These are phyloP conservation scores for Cnidoscolus chayamansa DNA, from an alignment of 441 rosid species.

Conservation along the genomic window DNA sequence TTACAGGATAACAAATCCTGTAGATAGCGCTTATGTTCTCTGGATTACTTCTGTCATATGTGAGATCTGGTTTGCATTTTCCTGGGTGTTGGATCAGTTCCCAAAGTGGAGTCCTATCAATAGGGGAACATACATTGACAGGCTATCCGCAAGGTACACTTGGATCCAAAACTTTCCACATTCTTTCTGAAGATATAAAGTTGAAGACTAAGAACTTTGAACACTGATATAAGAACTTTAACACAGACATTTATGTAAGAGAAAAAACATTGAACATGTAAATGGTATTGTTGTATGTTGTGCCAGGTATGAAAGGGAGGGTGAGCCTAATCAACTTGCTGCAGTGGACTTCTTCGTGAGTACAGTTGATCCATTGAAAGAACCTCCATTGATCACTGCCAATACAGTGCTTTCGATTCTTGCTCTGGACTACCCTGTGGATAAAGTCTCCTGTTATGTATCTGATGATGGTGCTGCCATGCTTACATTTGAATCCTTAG, in stretches of 20 bases:
- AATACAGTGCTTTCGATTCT: slow-evolving; percentile 95
- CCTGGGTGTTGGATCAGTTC: slow-evolving; percentile 98
- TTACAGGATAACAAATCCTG: slow-evolving; percentile 84
- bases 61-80: slow-evolving; percentile 95
- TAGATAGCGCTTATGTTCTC: slow-evolving; percentile 70
- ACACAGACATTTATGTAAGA: neutral
- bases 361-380: slow-evolving; percentile 93
- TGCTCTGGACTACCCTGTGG: slow-evolving; percentile 90
- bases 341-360: slow-evolving; percentile 95
- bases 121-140: slow-evolving; percentile 57
- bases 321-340: slow-evolving; percentile 79
- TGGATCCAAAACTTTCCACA: neutral
- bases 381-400: slow-evolving; percentile 90
- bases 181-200: neutral
- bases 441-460: slow-evolving; percentile 85
- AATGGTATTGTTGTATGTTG: slow-evolving; percentile 2
- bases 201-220: neutral
- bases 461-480: slow-evolving; percentile 98
- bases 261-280: neutral
- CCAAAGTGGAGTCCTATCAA: slow-evolving; percentile 91
- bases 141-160: slow-evolving; percentile 74
- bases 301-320: slow-evolving; percentile 80
- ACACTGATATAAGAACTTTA: too few relatives aligned
- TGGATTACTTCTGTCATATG: slow-evolving; percentile 97
- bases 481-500: slow-evolving; percentile 88